Evolutionary conservation across 2,329 filamentous ascomycete genomes (phyloP).

Genomic region (Monascus ruber): DNA sequence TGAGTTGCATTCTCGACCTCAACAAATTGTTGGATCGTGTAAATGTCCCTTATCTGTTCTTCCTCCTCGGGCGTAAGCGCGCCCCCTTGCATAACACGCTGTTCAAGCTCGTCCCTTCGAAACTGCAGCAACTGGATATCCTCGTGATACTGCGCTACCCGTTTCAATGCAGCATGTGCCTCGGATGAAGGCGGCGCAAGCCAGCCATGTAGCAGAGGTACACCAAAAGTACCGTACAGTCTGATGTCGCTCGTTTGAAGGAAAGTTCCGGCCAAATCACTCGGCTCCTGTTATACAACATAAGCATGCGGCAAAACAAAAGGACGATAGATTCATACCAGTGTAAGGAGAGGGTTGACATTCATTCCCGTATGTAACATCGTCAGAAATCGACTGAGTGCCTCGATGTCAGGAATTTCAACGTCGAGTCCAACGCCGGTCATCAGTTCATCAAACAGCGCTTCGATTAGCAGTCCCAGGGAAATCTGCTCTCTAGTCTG

Average conservation of each 20-base stretch:
- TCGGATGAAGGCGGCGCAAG: conserved; percentile 56
- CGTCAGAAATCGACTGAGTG: conserved; percentile 77
- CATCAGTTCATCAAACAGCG: conserved; percentile 87
- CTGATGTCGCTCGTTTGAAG: conserved; percentile 78
- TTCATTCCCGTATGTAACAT: conserved; percentile 95
- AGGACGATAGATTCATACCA: conserved; percentile 25
- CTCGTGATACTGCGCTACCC: conserved; percentile 76
- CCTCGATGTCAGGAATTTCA: conserved; percentile 70
- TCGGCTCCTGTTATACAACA: conserved; percentile 16
- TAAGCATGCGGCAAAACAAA: conserved; percentile 1
- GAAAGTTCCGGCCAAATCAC: conserved; percentile 56
- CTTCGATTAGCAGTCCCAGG: conserved; percentile 71
- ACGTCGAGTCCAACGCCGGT: conserved; percentile 58
- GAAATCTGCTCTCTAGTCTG: conserved; percentile 77
- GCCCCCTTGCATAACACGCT: conserved; percentile 55
- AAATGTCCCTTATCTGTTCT: conserved; percentile 67
- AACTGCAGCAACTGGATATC: conserved; percentile 85
- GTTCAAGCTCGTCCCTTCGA: conserved; percentile 75
- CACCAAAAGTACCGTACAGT: conserved; percentile 79
- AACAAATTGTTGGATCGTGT: conserved; percentile 76
- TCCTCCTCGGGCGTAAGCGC: conserved; percentile 60
- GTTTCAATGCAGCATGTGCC: conserved; percentile 57
- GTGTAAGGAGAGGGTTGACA: conserved; percentile 81
- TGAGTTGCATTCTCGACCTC: conserved; percentile 65
- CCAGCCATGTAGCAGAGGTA: conserved; percentile 91